phyloP scores from a whole-genome alignment of 139 green algal species.

The Nannochloris sp. region DNA sequence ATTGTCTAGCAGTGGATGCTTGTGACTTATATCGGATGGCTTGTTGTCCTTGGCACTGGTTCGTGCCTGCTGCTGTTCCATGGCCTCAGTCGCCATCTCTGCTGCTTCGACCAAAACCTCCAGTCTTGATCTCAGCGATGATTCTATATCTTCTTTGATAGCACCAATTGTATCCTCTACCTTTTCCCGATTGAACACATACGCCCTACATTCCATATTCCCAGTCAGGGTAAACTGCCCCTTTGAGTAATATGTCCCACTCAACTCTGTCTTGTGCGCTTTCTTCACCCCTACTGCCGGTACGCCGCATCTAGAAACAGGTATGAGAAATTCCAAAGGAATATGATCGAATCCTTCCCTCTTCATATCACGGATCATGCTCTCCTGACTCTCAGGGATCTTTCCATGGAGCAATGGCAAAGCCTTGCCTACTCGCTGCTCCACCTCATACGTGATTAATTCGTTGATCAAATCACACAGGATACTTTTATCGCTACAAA shows the following conservation, averaged over 20 bases:
- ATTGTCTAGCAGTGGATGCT: conserved; percentile 12
- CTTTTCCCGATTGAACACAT: conserved; percentile 14
- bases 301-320: background rate
- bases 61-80: background rate
- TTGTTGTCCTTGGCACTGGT: background rate
- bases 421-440: conserved; percentile 5
- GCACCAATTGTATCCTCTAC: conserved; percentile 9
- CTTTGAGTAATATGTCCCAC: background rate
- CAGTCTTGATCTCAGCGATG: conserved; percentile 11
- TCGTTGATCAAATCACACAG: background rate
- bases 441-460: background rate
- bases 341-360: background rate
- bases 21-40: background rate
- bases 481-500: conserved; percentile 3
- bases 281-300: background rate
- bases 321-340: conserved; percentile 12
- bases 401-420: background rate
- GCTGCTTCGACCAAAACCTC: conserved; percentile 17
- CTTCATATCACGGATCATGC: conserved; percentile 3
- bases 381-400: background rate
- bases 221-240: conserved; percentile 4
- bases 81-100: conserved; percentile 8
- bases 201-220: conserved; percentile 19
- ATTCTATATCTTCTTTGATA: conserved; percentile 12
- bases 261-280: background rate